These are phyloP conservation scores for Malania oleifera DNA, from an alignment of 164 flowering plant genomes.

Conservation along the genomic window DNA sequence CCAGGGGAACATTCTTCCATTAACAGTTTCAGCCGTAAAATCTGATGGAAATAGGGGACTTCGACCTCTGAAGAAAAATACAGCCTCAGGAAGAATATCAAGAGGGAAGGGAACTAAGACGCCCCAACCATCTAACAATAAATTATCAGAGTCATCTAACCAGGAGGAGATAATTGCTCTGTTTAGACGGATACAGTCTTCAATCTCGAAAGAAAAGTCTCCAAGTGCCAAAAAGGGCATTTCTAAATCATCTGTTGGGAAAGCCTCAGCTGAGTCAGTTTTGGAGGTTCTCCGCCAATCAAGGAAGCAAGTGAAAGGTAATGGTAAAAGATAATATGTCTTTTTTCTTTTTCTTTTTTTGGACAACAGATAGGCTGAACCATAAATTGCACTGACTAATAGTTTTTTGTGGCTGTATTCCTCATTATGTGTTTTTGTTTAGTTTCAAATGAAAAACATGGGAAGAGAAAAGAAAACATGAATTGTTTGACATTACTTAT, in stretches of 20 bases:
- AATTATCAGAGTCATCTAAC: conserved; percentile 24
- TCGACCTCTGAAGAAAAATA: conserved; percentile 20
- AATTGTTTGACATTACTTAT: no score
- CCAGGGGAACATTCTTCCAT: conserved; percentile 11
- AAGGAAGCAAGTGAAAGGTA: conserved; percentile 36
- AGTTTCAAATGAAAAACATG: no score
- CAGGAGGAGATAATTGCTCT: conserved; percentile 53
- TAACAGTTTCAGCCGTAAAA: conserved; percentile 21
- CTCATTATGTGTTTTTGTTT: no score
- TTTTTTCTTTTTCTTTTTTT: no score
- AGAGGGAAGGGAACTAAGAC: conserved; percentile 15
- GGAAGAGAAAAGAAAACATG: no score
- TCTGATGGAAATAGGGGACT: conserved; percentile 36
- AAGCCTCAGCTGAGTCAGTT: conserved; percentile 36
- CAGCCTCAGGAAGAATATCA: conserved; percentile 18
- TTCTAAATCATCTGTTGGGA: conserved; percentile 18
- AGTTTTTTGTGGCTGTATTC: no score
- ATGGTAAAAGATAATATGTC: no score
- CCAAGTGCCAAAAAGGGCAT: conserved; percentile 19
- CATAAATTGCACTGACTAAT: no score
- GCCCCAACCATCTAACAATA: conserved; percentile 16
- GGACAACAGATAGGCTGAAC: no score
- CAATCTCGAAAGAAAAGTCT: conserved; percentile 47
- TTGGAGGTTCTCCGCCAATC: conserved; percentile 35
- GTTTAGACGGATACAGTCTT: conserved; percentile 52